Percentiles rank a stretch among this genome's conserved stretches.
phyloP scores from a whole-genome alignment of 306 rosid species.

The Ochetophila trinervis region DNA sequence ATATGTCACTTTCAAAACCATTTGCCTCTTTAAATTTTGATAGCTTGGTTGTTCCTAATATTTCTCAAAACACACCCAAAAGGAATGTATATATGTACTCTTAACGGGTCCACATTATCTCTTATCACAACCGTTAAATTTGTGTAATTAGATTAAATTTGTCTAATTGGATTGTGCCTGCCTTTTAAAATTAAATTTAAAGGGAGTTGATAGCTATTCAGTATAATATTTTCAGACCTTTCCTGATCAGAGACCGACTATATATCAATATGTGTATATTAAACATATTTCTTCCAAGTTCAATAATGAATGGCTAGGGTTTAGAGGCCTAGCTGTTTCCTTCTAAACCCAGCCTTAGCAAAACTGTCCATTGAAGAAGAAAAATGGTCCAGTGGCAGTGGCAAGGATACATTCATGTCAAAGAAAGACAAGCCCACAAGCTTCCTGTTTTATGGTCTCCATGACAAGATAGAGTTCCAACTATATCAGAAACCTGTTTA shows the following conservation, averaged over 20 bases:
- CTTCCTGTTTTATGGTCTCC: constrained; percentile 49
- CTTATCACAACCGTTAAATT: no score
- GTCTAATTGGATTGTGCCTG: no score
- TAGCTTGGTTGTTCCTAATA: constrained; percentile 21
- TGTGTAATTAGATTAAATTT: no score
- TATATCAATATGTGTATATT: no score
- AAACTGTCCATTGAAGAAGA: constrained; percentile 7
- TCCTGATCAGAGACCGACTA: no score
- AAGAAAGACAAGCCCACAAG: constrained; percentile 43
- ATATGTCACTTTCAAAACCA: constrained; percentile 29
- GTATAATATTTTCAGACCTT: no score
- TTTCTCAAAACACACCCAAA: constrained; percentile 4
- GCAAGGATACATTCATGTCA: constrained; percentile 29
- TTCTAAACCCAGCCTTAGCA: constrained; percentile 12
- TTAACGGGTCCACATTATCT: no score
- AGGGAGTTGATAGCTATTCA: no score
- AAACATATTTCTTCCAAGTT: background rate
- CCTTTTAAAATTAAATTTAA: no score
- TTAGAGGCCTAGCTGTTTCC: constrained; percentile 38
- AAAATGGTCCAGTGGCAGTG: constrained; percentile 22
- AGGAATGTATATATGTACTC: background rate
- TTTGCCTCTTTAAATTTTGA: constrained; percentile 26
- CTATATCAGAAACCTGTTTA: constrained; percentile 15
- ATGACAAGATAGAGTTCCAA: constrained; percentile 20
- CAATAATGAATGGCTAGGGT: constrained; percentile 25